Base-by-base conservation (phyloP, 139 green algal species). In the Nannochloris sp. region DNA sequence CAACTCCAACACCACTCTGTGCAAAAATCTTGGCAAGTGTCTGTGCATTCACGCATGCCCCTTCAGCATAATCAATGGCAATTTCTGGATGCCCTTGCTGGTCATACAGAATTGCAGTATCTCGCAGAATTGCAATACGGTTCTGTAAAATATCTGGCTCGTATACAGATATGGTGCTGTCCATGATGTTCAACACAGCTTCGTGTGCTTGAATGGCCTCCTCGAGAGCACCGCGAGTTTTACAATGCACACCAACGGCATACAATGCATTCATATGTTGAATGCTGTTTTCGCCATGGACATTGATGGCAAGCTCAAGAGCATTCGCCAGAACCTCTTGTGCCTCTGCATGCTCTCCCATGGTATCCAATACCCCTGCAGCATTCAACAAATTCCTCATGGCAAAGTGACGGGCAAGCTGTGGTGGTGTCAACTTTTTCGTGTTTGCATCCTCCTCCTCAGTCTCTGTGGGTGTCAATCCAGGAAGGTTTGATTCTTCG, bases 351-450 rank as follows among this genome's bases (percentile, higher is more conserved):
- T 63, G 64, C 36, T 72, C 43, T 49, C 68, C 25, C 63, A 62
- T 62, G 6, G 53, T 45, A 44, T 76, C 70, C 56, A 72, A 26
- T 26, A 76, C 56, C 12, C 45, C 70, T n/a, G 63, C 63, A 37
- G 70, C 70, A 53, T 76, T 71, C 44, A 72, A 62, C 17, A 72
- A 63, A 58, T 68, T 72, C 31, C 63, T 49, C 57, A 76, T 72
- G 8, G 70, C 62, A 63, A 67, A 76, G 56, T 72, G 56, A 29
- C 59, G 45, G 26, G 63, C 70, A 37, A 20, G 43, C 56, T 70
- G 40, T 26, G 29, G 6, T 31, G 62, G 62, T 16, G 9, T 37
- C 26, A 64, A 11, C 12, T 23, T 31, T 17, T 59, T 14, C 58
- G 20, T 49, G 17, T 25, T 23, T 31, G 20, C 50, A 30, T 20